Conservation (phyloP, 1,284 basidiomycete species). For the Spongispora temasekensis region DNA sequence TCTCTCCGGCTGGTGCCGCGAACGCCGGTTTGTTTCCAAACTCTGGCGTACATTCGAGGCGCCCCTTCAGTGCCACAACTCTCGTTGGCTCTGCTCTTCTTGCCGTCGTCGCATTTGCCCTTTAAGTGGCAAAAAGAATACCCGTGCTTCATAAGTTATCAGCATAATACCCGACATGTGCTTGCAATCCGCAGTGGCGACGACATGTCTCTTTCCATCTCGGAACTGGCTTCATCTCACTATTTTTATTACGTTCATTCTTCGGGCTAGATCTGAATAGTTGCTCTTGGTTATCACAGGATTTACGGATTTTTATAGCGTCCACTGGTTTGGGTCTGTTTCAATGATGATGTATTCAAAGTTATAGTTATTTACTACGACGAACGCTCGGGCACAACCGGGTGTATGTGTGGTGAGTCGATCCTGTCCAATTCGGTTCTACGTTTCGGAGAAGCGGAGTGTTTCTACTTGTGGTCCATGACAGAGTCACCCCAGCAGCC, state of each 20-base stretch:
- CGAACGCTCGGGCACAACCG: no score
- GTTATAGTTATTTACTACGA: no score
- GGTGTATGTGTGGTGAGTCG: not conserved
- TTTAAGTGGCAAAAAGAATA: slow-evolving; percentile 16
- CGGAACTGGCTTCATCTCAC: not conserved
- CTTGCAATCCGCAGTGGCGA: no score
- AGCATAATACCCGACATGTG: slow-evolving; percentile 15
- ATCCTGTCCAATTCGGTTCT: no score
- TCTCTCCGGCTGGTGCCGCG: slow-evolving; percentile 49
- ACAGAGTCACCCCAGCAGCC: no score
- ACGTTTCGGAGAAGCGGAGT: no score
- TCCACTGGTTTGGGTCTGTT: slow-evolving; percentile 19
- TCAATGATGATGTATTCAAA: no score
- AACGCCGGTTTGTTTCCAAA: slow-evolving; percentile 48
- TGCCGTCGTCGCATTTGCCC: slow-evolving; percentile 13
- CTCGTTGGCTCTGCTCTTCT: slow-evolving; percentile 19
- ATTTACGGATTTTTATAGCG: slow-evolving; percentile 3
- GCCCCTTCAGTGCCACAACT: slow-evolving; percentile 16
- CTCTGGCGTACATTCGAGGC: slow-evolving; percentile 23
- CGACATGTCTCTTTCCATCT: not conserved
- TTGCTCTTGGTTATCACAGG: slow-evolving; percentile 8
- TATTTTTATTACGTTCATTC: slow-evolving; percentile 7
- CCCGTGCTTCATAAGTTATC: slow-evolving; percentile 3
- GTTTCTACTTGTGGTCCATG: no score
- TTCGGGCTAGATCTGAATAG: slow-evolving; percentile 14